Conservation (phyloP, 2,329 filamentous ascomycete genomes). For the Curvularia hawaiiensis region DNA sequence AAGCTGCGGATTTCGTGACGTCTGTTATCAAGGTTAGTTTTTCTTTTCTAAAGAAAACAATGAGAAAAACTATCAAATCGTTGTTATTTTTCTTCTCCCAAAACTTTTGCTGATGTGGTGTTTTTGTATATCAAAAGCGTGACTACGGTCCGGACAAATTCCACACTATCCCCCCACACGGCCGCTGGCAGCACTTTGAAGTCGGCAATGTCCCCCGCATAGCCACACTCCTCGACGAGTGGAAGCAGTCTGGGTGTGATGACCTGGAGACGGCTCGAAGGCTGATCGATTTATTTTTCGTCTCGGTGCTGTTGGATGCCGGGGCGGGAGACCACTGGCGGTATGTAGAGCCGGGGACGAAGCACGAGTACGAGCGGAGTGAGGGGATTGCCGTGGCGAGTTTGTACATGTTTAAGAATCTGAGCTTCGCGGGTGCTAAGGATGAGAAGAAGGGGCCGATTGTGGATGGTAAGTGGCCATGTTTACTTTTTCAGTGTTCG, state of each 20-base stretch:
- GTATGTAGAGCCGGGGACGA: constrained; percentile 86
- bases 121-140: constrained; percentile 53
- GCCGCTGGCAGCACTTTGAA: constrained; percentile 80
- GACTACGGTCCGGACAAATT: constrained; percentile 67
- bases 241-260: constrained; percentile 61
- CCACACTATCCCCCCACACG: constrained; percentile 67
- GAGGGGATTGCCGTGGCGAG: constrained; percentile 81
- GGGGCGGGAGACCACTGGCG: constrained; percentile 88
- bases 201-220: constrained; percentile 75
- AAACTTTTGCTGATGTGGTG: neutral
- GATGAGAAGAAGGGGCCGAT: constrained; percentile 76
- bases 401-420: constrained; percentile 86
- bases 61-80: no score
- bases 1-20: constrained; percentile 81
- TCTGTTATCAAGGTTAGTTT: constrained; percentile 81
- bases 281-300: constrained; percentile 75
- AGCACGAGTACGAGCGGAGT: constrained; percentile 77
- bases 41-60: neutral
- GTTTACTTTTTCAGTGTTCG: neutral
- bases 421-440: constrained; percentile 79
- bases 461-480: constrained; percentile 67
- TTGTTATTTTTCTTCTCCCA: no score
- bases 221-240: constrained; percentile 68
- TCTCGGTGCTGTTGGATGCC: constrained; percentile 82
- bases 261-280: constrained; percentile 73